Evolutionary conservation across 139 green algal genomes (phyloP).

Genomic region (Ettlia oleoabundans): DNA sequence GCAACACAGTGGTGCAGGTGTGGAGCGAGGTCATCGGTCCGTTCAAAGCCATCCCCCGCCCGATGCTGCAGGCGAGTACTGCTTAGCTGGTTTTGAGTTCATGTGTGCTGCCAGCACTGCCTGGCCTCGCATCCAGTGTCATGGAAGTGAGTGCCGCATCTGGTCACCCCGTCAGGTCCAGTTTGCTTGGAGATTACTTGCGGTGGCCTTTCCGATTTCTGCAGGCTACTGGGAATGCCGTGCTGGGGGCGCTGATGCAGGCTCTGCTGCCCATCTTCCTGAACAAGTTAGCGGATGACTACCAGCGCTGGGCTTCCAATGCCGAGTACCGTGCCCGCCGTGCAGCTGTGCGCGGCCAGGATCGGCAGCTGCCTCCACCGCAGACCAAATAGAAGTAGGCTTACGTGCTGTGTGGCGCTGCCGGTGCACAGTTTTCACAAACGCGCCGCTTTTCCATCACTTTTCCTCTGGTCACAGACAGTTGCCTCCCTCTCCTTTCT

Average conservation of each 20-base stretch:
- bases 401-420: background rate
- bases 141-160: too few relatives aligned
- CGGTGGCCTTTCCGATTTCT: background rate
- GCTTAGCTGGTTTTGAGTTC: background rate
- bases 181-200: background rate
- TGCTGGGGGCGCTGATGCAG: conserved; percentile 56
- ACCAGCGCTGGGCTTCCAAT: conserved; percentile 2
- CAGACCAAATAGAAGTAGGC: background rate
- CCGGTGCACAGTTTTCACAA: too few relatives aligned
- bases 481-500: too few relatives aligned
- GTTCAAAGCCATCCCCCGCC: conserved; percentile 73
- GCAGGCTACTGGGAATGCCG: conserved; percentile 61
- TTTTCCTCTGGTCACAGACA: too few relatives aligned
- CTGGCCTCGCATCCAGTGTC: background rate
- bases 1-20: conserved; percentile 32
- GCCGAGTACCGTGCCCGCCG: background rate
- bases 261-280: conserved; percentile 71
- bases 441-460: too few relatives aligned
- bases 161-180: too few relatives aligned
- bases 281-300: conserved; percentile 32
- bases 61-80: conserved; percentile 53
- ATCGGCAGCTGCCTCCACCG: background rate
- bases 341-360: background rate
- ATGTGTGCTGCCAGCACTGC: background rate
- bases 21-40: conserved; percentile 64